Evolutionary conservation across 352 stramenopile species (phyloP), one percentile per base, ranked within the genome.

Genomic region (Pythium folliculosum): DNA sequence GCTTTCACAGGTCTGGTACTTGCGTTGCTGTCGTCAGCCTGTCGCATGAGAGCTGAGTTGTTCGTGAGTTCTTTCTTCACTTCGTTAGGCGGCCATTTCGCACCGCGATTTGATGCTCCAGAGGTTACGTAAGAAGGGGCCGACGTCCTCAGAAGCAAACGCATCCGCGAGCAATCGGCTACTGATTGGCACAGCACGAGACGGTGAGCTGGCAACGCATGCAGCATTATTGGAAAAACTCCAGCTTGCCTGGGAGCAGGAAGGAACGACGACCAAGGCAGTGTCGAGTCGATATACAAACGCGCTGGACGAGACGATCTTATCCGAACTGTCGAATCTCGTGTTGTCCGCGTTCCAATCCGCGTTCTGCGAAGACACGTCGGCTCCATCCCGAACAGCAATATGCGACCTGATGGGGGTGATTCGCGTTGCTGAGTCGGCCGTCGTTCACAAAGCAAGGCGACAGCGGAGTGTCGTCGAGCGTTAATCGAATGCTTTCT

Each of bases 291-390:
- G 17, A 44, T 88, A 82, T 45, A 62, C 61, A 10, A 75, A 74
- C 7, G 70, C 71, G 2, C 38, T 85, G 8, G 58, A 77, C 37
- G 78, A 89, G 38, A 67, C 78, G 30, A 58, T 89, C 5, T 49
- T 89, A 45, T 80, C 74, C 30, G 74, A 88, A 38, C 69, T 81
- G n/a, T 91, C 81, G 30, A 87, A 77, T 52, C 50, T 81, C 19
- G 67, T 89, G 3, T 59, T 91, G 16, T 76, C 67, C 23, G 70
- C 77, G 14, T 89, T 91, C 60, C 84, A 85, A 47, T 75, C 57
- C 27, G 63, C 77, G 16, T 87, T 87, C 59, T 72, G 73, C 27
- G 74, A 80, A 14, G 57, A 56, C 72, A 81, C 9, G 75, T 40
- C 37, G 1, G 25, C 45, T 10, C 54, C 59, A 16, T 40, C 60